Conservation (phyloP, 2,329 filamentous ascomycete genomes). For the Dothideomycetes sp. region DNA sequence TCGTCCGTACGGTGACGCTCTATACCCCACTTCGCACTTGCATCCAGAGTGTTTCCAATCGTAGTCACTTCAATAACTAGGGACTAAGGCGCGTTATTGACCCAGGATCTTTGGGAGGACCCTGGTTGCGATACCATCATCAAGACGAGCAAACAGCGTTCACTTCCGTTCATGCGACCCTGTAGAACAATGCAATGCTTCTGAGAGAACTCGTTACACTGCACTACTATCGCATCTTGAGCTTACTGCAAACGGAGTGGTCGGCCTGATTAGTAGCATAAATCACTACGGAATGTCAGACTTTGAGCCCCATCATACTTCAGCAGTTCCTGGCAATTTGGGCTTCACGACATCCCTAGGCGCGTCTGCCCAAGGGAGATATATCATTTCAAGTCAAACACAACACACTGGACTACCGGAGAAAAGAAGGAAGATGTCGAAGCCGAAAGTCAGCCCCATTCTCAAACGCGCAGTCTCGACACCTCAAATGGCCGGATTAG, state of each 20-base stretch:
- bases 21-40: neutral
- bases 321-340: neutral
- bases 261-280: neutral
- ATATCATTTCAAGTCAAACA: too few species aligned
- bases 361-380: too few species aligned
- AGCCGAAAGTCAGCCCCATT: slow-evolving; percentile 7
- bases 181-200: neutral
- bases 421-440: slow-evolving; percentile 9
- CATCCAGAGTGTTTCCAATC: neutral
- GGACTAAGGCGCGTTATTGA: too few species aligned
- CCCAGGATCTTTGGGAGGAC: too few species aligned
- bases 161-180: too few species aligned
- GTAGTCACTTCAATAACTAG: neutral
- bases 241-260: neutral
- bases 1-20: too few species aligned
- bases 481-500: slow-evolving; percentile 4
- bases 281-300: neutral
- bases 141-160: too few species aligned
- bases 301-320: neutral
- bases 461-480: slow-evolving; percentile 8
- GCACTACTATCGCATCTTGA: neutral
- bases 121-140: too few species aligned
- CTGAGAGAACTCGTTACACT: neutral
- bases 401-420: too few species aligned
- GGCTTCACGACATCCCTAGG: neutral